Conservation (phyloP, 2,329 filamentous ascomycete genomes). For the Hymenoscyphus scutula region DNA sequence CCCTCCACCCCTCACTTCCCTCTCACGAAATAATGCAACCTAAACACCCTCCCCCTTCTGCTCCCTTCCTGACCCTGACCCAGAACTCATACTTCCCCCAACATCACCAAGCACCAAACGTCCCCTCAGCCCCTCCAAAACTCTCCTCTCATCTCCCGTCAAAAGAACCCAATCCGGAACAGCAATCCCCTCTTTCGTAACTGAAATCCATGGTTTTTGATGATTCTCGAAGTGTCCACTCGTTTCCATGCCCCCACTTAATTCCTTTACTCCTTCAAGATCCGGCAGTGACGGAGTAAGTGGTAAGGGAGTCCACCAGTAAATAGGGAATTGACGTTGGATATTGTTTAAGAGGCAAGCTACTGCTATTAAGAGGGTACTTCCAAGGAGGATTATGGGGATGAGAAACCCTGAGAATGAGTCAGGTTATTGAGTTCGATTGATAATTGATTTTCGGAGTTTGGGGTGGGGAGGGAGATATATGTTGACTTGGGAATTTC, state of each 20-base stretch:
- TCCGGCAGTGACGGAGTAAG: neutral
- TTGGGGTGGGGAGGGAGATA: too few species aligned
- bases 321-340: conserved; percentile 59
- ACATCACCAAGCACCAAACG: neutral
- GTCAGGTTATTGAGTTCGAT: too few species aligned
- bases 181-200: neutral
- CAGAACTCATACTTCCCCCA: neutral
- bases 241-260: neutral
- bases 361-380: conserved; percentile 57
- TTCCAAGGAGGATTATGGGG: conserved; percentile 60
- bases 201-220: neutral
- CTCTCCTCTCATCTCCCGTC: neutral
- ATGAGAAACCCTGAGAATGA: conserved; percentile 53
- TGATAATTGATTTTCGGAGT: too few species aligned
- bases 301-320: conserved; percentile 59
- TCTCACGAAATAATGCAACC: too few species aligned
- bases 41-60: too few species aligned
- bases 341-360: conserved; percentile 69
- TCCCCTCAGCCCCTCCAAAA: neutral
- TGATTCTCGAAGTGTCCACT: neutral
- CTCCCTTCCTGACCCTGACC: neutral
- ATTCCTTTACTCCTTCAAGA: neutral
- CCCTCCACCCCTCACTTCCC: too few species aligned
- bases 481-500: too few species aligned
- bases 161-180: neutral